phyloP scores from a whole-genome alignment of 2,329 filamentous ascomycete species.

The Diaporthe vaccinii region DNA sequence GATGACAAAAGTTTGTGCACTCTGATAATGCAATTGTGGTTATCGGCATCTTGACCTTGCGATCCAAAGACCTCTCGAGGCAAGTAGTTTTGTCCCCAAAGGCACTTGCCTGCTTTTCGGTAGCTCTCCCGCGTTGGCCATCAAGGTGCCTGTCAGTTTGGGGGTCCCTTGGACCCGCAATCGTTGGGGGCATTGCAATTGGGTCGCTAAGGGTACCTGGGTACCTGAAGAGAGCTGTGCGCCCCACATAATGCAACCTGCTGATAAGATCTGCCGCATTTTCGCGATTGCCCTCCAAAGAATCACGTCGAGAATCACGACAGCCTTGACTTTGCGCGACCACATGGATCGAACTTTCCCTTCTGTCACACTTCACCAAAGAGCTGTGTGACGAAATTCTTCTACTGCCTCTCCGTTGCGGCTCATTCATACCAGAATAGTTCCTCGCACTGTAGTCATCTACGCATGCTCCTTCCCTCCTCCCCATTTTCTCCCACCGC shows the following conservation, averaged over 20 bases:
- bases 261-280: slow-evolving; percentile 37
- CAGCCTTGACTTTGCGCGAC: slow-evolving; percentile 3
- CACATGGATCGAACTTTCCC: slow-evolving; percentile 2
- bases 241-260: slow-evolving; percentile 30
- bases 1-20: background rate
- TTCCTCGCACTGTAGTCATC: background rate
- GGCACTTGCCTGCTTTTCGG: background rate
- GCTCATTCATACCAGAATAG: background rate
- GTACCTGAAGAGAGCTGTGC: background rate
- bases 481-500: background rate
- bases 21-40: background rate
- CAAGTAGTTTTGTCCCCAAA: background rate
- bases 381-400: background rate
- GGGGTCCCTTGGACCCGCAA: slow-evolving; percentile 21
- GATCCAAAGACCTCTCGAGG: background rate
- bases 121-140: slow-evolving; percentile 7
- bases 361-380: background rate
- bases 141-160: slow-evolving; percentile 26
- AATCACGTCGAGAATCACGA: slow-evolving; percentile 7
- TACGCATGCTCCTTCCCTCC: slow-evolving; percentile 34
- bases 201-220: background rate
- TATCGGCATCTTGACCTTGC: background rate
- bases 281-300: slow-evolving; percentile 30
- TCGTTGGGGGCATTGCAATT: background rate
- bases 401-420: background rate